Evolutionary conservation across 2,329 filamentous ascomycete species (phyloP), one percentile per base, ranked within the genome.

Genomic region (Periconia digitata): DNA sequence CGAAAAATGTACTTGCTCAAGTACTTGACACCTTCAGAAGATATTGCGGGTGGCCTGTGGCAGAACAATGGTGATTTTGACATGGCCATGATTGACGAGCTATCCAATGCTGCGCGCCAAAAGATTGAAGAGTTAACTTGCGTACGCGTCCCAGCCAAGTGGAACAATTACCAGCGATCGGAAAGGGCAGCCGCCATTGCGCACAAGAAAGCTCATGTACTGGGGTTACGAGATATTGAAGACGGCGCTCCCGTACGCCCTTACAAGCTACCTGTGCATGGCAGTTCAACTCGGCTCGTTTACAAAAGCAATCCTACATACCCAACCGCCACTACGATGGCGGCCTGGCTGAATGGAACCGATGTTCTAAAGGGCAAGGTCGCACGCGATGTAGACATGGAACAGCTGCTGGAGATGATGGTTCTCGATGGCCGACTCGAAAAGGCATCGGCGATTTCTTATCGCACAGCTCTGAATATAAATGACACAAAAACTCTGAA

Each of bases 1-100:
- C 88, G 94, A 68, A 96, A 95, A 74, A 96, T 95, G 82, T 99
- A 94, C 79, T 95, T 99, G 80, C 86, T 96, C 64, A 84, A 86
- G 45, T 86, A 86, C 54, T 82, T 99, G 51, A 84, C 85, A 10
- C 92, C 94, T 0, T 90, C 87, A 45, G 92, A 96, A 53, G 88
- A 94, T 53, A 89, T 95, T 40, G 95, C 91, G 0, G 94, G 94
- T 40, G 94, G 94, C 1, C 88, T 90, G 8, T 99, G 92, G 90
- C 96, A 94, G 70, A 92, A 89, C 7, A 91, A 96, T 54, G 89
- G 90, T 44, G 88, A 92, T 56, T 81, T 97, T 12, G 94, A 99
- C 72, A 86, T 89, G 55, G 88, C 87, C 49, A 90, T 99, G 68
- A 92, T 97, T 60, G 85, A 89, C 47, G 84, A 84, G 36, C 78